Conservation (phyloP, 148 eudicot species). For the Arctostaphylos glauca region DNA sequence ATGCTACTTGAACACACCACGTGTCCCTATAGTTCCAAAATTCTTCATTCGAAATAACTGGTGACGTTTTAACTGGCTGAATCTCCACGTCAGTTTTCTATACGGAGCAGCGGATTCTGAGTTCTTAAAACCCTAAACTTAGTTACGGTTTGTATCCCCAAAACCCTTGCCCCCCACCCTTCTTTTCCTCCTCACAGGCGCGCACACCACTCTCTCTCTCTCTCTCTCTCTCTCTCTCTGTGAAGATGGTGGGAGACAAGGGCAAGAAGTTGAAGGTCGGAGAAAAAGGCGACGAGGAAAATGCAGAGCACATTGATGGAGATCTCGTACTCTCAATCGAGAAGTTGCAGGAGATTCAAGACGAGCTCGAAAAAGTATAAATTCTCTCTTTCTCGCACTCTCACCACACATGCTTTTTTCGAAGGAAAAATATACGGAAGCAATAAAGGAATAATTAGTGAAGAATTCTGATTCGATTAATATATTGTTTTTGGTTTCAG, state of each 20-base stretch:
- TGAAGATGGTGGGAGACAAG: conserved; percentile 65
- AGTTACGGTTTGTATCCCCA: not conserved
- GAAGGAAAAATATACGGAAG: not conserved
- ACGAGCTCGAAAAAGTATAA: conserved; percentile 87
- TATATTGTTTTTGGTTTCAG: not conserved
- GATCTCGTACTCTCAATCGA: conserved; percentile 70
- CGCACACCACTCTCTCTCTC: not conserved
- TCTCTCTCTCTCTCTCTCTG: not conserved
- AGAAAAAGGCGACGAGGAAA: conserved; percentile 54
- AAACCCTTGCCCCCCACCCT: conserved; percentile 23
- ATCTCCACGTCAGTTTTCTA: not conserved
- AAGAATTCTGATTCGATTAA: not conserved
- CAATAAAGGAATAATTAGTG: too few species aligned
- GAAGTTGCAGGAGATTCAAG: conserved; percentile 89
- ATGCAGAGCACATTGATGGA: conserved; percentile 50
- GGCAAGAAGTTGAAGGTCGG: conserved; percentile 65
- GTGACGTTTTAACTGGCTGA: not conserved
- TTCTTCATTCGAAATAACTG: not conserved
- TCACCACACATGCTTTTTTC: not conserved
- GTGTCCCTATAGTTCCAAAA: not conserved
- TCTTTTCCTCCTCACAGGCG: not conserved
- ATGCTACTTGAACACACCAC: not conserved
- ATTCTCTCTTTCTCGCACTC: not conserved
- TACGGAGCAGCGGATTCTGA: not conserved
- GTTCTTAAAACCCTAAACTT: not conserved